phyloP scores from a whole-genome alignment of 192 early-diverging fungal genomes.

The Cetraspora pellucida region DNA sequence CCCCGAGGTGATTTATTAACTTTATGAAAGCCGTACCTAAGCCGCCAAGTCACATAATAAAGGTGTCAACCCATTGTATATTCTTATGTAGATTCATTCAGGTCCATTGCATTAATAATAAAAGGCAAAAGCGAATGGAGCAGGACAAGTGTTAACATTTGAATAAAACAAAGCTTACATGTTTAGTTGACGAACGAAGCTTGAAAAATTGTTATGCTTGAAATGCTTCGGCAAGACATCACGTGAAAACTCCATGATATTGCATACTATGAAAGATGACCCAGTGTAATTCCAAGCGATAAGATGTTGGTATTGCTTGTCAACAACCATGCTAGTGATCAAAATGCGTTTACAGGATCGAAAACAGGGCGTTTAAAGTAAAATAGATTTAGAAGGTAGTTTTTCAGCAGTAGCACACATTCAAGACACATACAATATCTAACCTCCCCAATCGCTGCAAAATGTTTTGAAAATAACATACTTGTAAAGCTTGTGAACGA shows the following conservation, averaged over 20 bases:
- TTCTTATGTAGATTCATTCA: background rate
- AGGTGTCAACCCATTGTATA: background rate
- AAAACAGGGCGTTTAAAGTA: background rate
- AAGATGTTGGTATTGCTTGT: conserved; percentile 82
- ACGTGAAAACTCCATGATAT: conserved; percentile 86
- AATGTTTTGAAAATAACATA: conserved; percentile 36
- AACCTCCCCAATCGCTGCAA: background rate
- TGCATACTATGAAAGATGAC: conserved; percentile 87
- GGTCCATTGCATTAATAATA: no score
- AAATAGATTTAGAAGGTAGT: background rate
- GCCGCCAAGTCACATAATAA: no score
- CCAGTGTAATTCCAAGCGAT: conserved; percentile 90
- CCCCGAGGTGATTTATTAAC: conserved; percentile 88
- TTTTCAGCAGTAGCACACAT: background rate
- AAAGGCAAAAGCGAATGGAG: background rate
- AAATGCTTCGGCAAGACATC: conserved; percentile 92
- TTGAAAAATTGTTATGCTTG: conserved; percentile 91
- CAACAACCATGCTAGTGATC: conserved; percentile 73
- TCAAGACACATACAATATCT: background rate
- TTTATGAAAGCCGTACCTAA: conserved; percentile 86
- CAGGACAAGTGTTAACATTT: background rate
- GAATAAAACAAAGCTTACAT: conserved; percentile 54
- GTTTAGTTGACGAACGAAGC: conserved; percentile 87
- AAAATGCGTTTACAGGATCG: background rate
- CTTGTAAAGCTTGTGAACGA: conserved; percentile 64